Evolutionary conservation across 2,329 filamentous ascomycete species (phyloP), one percentile per base, ranked within the genome.

Genomic region (Monilinia aucupariae): DNA sequence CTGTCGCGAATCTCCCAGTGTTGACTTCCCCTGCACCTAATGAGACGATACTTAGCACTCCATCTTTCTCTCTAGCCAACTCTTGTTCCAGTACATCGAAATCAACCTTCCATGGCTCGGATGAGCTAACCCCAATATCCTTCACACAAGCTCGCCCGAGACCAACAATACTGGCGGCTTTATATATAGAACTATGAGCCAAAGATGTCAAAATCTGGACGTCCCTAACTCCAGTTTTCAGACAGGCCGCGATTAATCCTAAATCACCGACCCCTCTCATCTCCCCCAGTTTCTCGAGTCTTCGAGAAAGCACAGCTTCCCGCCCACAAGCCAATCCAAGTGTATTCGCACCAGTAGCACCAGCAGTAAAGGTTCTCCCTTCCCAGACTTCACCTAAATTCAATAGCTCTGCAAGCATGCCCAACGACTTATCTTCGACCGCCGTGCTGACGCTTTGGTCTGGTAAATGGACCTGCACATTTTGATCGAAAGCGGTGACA

Each of bases 11-110:
- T 6, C 86, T 80, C 0, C 92, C 92, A 0, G 92, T 96, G 70
- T 97, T 97, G 34, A 97, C 91, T 76, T 97, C 93, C 1, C 90
- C 90, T 7, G 88, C 89, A 49, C 91, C 92, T n/a, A 96, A 77
- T 5, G 82, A 85, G 45, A 97, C 84, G 65, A 97, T 90, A 56
- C 82, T 89, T n/a, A 82, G 89, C 15, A 83, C 80, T 3, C 81
- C 81, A 0, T 77, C 73, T 43, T 74, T 75, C 63, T 65, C 64
- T 68, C 72, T 72, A 59, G 77, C 70, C 20, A 96, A 77, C 63
- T 85, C 81, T 52, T 74, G 74, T 74, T 91, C 85, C 2, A 96
- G 77, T 3, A 78, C 78, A 2, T 80, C 78, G 7, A 96, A 71
- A 69, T 96, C 85, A 66, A 96, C 81, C 51, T 79, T 81, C 79